Evolutionary conservation across 2,329 filamentous ascomycete genomes (phyloP), one percentile per base, ranked within the genome.

Genomic region (Ascochyta clinopodiicola): DNA sequence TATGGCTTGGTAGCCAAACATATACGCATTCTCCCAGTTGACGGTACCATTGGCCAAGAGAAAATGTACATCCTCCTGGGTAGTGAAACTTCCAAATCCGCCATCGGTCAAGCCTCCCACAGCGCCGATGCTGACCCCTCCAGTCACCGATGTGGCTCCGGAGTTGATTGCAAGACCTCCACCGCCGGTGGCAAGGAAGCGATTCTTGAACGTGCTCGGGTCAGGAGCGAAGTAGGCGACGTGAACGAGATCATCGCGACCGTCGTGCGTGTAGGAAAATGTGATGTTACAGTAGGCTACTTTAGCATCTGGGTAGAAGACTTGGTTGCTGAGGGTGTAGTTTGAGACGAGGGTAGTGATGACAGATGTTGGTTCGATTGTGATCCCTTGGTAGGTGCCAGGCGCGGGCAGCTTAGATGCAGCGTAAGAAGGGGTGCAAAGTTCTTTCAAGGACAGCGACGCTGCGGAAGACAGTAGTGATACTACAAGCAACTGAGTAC

Each of bases 1-100:
- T 1, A 83, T 70, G 0, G 78, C 81, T 61, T 80, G 74, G 70
- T 84, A 84, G 0, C 71, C 75, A 48, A 83, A 84, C 75, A 80
- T 81, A 69, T 80, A 77, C 4, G 77, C 70, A 1, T 77, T 70
- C 29, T 84, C 75, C 71, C 76, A 83, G 66, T 84, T 81, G 59
- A 81, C 71, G 3, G 79, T 78, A 7, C 81, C 81, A 55, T 85
- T 83, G 19, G 45, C 59, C 15, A 56, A 39, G 1, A 69, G 59
- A 12, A 67, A 61, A 4, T 66, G 60, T 21, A 49, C 61, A 49
- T 79, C 75, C 24, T 68, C 75, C 17, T 75, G 64, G 13, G 66
- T 76, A 40, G 68, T 63, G 62, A 82, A 82, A 27, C 70, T 68
- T 17, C 79, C 81, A 57, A 82, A 83, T 1, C 82, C 81, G 12